Evolutionary conservation across 495 filamentous ascomycete species (phyloP), one percentile per base, ranked within the genome.

Genomic region (Aspergillus heteromorphus): DNA sequence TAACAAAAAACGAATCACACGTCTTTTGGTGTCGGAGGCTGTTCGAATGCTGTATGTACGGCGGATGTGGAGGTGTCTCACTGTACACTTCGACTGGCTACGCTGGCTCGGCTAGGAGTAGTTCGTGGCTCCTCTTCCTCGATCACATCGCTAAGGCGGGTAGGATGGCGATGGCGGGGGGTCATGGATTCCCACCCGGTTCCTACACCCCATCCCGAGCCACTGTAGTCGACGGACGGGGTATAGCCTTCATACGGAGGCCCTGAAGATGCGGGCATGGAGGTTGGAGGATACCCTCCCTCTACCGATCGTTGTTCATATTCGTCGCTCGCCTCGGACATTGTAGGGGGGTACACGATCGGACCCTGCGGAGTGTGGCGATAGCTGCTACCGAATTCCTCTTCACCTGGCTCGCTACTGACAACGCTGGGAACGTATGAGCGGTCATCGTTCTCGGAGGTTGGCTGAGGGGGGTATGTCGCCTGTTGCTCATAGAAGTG

Each of bases 101-200:
- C 60, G 45, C 81, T 83, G 17, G 81, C 81, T 41, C 79, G 75
- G 57, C 78, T 80, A 6, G 77, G 76, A 58, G 74, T 85, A 31
- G 81, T 83, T 40, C 82, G 70, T 54, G 71, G 73, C 59, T 83
- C 79, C 56, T 83, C 79, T 53, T 82, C 79, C 48, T 98, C 93
- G 9, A 93, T 78, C 10, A 98, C 92, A 75, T 98, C 93, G 65
- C 93, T 97, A 53, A 98, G 73, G 49, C 93, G 77, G 2, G 92
- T 97, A 0, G 92, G 92, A 72, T 97, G 93, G 63, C 96, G 92
- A 72, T 97, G 93, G 45, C 92, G 78, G n/a, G 87, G 83, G 50
- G 91, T 79, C 45, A 78, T 54, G 8, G 77, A 67, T 49, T 93
- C 90, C 92, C 91, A 97, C 8, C 83, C 87, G 0, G 78, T 67